Conservation (phyloP, 164 flowering plant species). For the Protea cynaroides region DNA sequence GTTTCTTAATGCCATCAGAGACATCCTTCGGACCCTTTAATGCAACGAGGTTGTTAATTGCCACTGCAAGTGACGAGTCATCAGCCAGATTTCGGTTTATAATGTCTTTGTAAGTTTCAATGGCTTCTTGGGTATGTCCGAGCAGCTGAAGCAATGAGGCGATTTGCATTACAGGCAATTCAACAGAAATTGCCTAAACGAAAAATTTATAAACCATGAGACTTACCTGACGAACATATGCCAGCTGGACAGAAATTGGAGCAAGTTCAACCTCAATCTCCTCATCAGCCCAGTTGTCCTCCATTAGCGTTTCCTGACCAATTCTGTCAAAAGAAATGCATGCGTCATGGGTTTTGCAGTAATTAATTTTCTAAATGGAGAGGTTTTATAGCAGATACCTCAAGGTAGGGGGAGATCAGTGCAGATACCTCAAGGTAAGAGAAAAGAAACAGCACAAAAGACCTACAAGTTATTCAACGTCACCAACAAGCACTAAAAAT, state of each 20-base stretch:
- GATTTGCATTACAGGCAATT: constrained; percentile 10
- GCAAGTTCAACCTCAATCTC: constrained; percentile 89
- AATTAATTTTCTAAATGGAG: too few relatives aligned
- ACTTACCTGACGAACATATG: constrained; percentile 85
- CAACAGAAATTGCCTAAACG: not conserved
- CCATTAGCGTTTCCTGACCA: constrained; percentile 89
- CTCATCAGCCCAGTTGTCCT: constrained; percentile 79
- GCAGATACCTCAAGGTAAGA: not conserved
- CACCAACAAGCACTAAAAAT: not conserved
- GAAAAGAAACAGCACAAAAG: not conserved
- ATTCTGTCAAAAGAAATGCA: constrained; percentile 40
- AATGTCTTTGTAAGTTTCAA: constrained; percentile 48
- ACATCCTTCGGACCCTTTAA: constrained; percentile 79
- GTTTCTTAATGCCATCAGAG: constrained; percentile 73
- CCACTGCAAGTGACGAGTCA: constrained; percentile 80
- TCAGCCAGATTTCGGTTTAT: constrained; percentile 69
- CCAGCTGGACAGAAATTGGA: constrained; percentile 88
- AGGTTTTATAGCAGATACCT: not conserved
- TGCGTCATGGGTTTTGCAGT: constrained; percentile 1
- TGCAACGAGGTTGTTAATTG: constrained; percentile 72
- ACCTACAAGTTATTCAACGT: not conserved
- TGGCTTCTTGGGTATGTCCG: constrained; percentile 66
- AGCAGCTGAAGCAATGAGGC: constrained; percentile 43
- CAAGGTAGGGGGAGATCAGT: too few relatives aligned
- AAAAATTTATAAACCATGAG: not conserved